These are phyloP conservation scores for Desmodesmus armatus DNA, from an alignment of 139 green algal genomes.

Conservation along the genomic window DNA sequence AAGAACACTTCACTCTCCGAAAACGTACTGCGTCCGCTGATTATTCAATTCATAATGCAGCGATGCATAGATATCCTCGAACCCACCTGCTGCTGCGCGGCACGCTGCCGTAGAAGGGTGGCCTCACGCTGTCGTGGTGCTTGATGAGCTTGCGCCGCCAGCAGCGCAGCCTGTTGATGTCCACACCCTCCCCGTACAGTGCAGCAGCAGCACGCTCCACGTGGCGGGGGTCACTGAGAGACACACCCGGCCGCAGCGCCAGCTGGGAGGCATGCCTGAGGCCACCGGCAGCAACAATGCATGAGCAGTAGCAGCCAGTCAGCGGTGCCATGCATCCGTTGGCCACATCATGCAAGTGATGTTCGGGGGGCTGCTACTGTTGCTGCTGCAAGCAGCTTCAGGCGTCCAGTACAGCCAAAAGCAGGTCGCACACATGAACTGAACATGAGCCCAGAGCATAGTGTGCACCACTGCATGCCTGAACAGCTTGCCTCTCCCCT, in stretches of 20 bases:
- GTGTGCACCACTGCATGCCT: no score
- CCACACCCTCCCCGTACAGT: constrained; percentile 39
- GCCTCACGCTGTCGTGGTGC: constrained; percentile 54
- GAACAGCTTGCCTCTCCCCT: no score
- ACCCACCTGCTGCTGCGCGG: constrained; percentile 50
- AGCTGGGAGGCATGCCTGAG: constrained; percentile 71
- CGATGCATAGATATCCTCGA: no score
- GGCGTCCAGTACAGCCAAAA: no score
- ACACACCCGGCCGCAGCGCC: constrained; percentile 48
- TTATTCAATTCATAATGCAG: neutral
- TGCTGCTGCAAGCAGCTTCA: no score
- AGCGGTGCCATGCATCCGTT: neutral
- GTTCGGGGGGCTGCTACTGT: no score
- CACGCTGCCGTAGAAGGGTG: constrained; percentile 73
- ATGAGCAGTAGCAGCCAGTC: constrained; percentile 13
- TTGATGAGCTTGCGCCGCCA: constrained; percentile 73
- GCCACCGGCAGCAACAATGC: neutral
- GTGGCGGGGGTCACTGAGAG: constrained; percentile 29
- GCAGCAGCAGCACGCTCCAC: neutral
- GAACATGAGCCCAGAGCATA: neutral
- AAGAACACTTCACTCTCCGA: no score
- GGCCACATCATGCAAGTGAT: no score
- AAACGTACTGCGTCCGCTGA: neutral
- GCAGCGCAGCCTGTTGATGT: constrained; percentile 43
- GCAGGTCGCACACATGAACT: no score